A percentile compares a stretch with the other conserved stretches of the same genome.
Evolutionary conservation across 345 rosid species (phyloP).

Genomic region (Lepidium aucheri): DNA sequence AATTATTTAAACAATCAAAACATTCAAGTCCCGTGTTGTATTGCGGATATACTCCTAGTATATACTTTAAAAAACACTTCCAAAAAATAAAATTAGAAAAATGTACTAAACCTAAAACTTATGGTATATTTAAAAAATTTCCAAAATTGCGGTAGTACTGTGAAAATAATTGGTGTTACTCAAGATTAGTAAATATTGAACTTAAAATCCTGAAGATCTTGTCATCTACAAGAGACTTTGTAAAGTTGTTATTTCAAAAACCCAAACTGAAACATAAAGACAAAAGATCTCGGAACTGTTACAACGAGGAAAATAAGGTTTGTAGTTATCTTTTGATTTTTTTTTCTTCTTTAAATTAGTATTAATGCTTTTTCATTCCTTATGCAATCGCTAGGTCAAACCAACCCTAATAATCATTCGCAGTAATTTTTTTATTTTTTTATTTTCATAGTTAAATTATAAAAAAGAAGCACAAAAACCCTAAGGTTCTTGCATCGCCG

Average conservation of each 20-base stretch:
- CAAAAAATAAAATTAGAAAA: too few relatives aligned
- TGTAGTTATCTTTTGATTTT: slow-evolving; percentile 1
- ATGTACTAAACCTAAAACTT: too few relatives aligned
- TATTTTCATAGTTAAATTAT: slow-evolving; percentile 24
- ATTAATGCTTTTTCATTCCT: neutral
- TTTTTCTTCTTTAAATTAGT: neutral
- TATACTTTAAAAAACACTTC: too few relatives aligned
- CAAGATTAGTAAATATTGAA: neutral
- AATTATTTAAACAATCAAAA: too few relatives aligned
- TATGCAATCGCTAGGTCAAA: slow-evolving; percentile 17
- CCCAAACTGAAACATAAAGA: slow-evolving; percentile 10
- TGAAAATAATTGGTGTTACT: neutral
- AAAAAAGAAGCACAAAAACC: slow-evolving; percentile 55
- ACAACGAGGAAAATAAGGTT: slow-evolving; percentile 18
- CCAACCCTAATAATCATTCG: slow-evolving; percentile 6
- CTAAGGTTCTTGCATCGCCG: slow-evolving; percentile 98
- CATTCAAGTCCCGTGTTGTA: too few relatives aligned
- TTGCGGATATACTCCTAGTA: too few relatives aligned
- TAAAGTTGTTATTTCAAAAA: neutral
- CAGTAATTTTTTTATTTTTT: slow-evolving; percentile 5
- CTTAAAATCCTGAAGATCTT: neutral
- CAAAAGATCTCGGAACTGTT: slow-evolving; percentile 13
- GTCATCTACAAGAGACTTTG: neutral
- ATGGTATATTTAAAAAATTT: too few relatives aligned
- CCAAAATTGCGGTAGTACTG: neutral